These are phyloP conservation scores for Fragaria vesca DNA, from an alignment of 306 rosid genomes.

Conservation along the genomic window DNA sequence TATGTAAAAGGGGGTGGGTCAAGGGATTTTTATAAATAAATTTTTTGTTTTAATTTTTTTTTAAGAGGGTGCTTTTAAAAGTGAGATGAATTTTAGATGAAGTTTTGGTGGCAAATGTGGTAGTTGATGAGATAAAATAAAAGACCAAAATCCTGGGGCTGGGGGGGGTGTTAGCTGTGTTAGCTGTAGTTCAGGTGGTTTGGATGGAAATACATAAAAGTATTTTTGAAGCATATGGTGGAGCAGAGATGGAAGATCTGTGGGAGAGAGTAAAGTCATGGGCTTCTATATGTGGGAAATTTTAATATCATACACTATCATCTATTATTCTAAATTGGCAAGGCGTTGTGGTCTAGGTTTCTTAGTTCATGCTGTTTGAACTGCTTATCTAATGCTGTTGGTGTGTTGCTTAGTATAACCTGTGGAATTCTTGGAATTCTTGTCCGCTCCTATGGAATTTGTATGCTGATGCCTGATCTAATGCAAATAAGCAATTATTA, in stretches of 20 bases:
- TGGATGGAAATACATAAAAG: not conserved
- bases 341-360: not conserved
- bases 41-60: no score
- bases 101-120: not conserved
- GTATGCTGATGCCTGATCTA: not conserved
- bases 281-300: not conserved
- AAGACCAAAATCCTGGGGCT: not conserved
- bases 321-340: not conserved
- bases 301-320: not conserved
- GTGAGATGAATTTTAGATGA: not conserved
- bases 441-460: not conserved
- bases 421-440: not conserved
- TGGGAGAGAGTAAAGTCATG: not conserved
- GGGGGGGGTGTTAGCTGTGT: not conserved
- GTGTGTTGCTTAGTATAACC: not conserved
- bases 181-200: not conserved
- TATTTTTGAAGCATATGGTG: not conserved
- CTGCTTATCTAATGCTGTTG: not conserved
- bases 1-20: no score
- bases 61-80: not conserved
- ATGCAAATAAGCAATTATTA: not conserved
- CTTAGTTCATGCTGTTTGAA: not conserved
- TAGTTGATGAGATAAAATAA: not conserved
- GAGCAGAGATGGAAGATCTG: not conserved
- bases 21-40: no score